Evolutionary conservation across 176 grass and related monocot species (phyloP).

Genomic region (Triticum dicoccoides): DNA sequence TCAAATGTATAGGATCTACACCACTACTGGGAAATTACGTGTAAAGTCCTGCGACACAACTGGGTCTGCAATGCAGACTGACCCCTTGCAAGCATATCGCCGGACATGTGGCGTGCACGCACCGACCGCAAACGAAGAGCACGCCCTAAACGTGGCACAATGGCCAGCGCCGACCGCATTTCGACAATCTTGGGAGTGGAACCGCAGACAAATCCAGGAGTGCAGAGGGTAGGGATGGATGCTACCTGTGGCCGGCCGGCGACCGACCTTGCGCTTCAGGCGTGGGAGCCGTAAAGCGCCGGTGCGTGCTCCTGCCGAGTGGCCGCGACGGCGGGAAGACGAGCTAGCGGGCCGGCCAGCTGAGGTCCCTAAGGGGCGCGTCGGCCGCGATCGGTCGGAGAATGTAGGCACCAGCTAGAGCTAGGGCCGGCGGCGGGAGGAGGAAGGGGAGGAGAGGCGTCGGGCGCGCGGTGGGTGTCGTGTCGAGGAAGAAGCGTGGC

Average conservation of each 20-base stretch:
- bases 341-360: background rate
- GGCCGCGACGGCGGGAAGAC: too few relatives aligned
- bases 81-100: slow-evolving; percentile 10
- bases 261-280: background rate
- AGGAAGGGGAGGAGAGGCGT: background rate
- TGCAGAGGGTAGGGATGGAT: background rate
- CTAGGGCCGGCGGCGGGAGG: slow-evolving; percentile 18
- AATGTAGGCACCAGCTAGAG: background rate
- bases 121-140: background rate
- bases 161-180: background rate
- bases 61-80: background rate
- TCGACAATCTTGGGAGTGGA: too few relatives aligned
- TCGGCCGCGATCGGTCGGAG: background rate
- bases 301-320: background rate
- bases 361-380: background rate
- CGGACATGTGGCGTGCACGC: background rate
- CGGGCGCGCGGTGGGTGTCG: background rate
- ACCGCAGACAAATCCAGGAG: background rate
- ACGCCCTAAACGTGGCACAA: background rate
- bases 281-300: background rate
- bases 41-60: background rate
- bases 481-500: background rate
- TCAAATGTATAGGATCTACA: background rate
- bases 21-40: background rate
- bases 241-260: background rate